Percentiles rank a stretch among this genome's conserved stretches.
Evolutionary conservation across 805 yeast genomes (phyloP).

Genomic region (Ogataea paraovalis): DNA sequence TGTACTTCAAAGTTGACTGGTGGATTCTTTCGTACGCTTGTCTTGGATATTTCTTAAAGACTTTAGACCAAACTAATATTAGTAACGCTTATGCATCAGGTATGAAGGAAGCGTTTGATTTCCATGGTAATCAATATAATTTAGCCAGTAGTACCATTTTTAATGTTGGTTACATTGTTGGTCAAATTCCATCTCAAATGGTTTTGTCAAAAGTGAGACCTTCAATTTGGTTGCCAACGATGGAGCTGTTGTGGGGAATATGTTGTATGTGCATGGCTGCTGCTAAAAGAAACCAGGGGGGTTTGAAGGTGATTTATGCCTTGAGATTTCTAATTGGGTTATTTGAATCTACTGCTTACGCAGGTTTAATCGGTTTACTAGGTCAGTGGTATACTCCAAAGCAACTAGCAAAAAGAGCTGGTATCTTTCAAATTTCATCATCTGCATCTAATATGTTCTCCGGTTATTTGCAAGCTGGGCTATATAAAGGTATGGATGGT

Average conservation of each 20-base stretch:
- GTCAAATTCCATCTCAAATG: constrained; percentile 57
- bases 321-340: constrained; percentile 61
- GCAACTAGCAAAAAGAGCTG: constrained; percentile 57
- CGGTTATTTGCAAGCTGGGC: constrained; percentile 56
- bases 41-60: constrained; percentile 45
- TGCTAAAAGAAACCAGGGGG: constrained; percentile 28
- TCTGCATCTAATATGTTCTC: constrained; percentile 56
- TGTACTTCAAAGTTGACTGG: constrained; percentile 32
- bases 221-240: constrained; percentile 13
- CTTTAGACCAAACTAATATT: constrained; percentile 50
- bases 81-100: constrained; percentile 59
- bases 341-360: constrained; percentile 60
- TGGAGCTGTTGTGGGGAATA: constrained; percentile 19
- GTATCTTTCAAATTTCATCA: constrained; percentile 57
- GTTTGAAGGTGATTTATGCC: constrained; percentile 48
- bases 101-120: constrained; percentile 44
- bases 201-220: constrained; percentile 7
- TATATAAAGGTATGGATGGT: constrained; percentile 43
- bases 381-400: constrained; percentile 55
- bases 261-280: constrained; percentile 15
- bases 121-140: constrained; percentile 6
- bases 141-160: constrained; percentile 3
- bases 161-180: constrained; percentile 47
- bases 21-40: constrained; percentile 37
- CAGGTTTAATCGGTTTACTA: constrained; percentile 54